Evolutionary conservation across 768 basidiomycete genomes (phyloP).

Genomic region (Lentinula guzmanii): DNA sequence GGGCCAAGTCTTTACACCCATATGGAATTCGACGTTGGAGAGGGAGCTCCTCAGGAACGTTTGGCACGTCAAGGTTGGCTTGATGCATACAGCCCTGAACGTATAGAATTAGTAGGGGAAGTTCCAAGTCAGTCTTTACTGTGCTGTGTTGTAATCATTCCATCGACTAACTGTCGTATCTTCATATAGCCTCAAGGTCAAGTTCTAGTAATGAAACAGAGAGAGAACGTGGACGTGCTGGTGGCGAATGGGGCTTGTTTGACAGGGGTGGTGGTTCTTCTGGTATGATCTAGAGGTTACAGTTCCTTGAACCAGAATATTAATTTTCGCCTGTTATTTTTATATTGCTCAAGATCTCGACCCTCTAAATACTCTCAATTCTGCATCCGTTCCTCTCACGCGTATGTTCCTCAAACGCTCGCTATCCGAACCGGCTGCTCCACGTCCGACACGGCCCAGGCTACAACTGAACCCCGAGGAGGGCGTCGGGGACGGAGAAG

Average conservation of each 20-base stretch:
- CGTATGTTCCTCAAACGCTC: slow-evolving; percentile 5
- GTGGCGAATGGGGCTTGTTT: slow-evolving; percentile 3
- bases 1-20: neutral
- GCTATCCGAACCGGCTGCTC: neutral
- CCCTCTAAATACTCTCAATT: neutral
- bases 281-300: neutral
- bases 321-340: neutral
- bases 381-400: neutral
- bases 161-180: neutral
- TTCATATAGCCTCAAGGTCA: neutral
- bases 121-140: neutral
- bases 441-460: neutral
- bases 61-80: neutral
- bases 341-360: neutral
- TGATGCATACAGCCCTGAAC: neutral
- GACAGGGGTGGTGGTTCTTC: neutral
- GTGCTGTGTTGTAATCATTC: neutral
- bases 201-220: slow-evolving; percentile 3
- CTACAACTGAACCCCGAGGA: neutral
- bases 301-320: neutral
- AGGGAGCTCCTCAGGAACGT: neutral
- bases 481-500: neutral
- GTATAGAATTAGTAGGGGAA: neutral
- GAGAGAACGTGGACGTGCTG: neutral
- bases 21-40: neutral